These are phyloP conservation scores for Hebeloma cylindrosporum DNA, from an alignment of 768 basidiomycete species.

Conservation along the genomic window DNA sequence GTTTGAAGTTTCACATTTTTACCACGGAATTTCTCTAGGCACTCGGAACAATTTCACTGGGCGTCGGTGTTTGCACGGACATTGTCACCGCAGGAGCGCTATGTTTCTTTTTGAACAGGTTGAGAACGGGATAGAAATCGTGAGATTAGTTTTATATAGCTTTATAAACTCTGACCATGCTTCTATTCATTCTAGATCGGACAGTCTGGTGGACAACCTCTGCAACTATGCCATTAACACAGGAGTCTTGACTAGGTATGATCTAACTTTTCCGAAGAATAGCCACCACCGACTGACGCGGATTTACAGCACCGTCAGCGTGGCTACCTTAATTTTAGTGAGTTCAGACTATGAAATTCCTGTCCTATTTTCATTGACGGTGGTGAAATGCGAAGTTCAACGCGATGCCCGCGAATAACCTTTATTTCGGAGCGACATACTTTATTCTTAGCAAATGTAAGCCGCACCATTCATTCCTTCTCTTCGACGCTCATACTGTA, in stretches of 20 bases:
- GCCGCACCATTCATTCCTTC: slow-evolving; percentile 22
- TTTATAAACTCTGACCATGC: too few relatives aligned
- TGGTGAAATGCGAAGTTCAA: slow-evolving; percentile 47
- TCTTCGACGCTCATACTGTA: background rate
- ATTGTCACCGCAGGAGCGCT: slow-evolving; percentile 56
- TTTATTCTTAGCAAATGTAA: slow-evolving; percentile 67
- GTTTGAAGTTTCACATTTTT: background rate
- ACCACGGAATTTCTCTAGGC: slow-evolving; percentile 28
- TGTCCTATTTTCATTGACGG: background rate
- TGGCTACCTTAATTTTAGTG: slow-evolving; percentile 57
- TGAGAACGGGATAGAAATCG: slow-evolving; percentile 55
- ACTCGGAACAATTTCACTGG: slow-evolving; percentile 53
- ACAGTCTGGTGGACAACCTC: slow-evolving; percentile 58
- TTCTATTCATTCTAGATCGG: too few relatives aligned
- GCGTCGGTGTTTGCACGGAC: slow-evolving; percentile 55
- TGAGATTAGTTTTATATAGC: slow-evolving; percentile 25
- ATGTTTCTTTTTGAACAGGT: slow-evolving; percentile 56
- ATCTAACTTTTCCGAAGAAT: background rate
- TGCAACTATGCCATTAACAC: slow-evolving; percentile 66
- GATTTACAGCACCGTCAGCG: slow-evolving; percentile 39
- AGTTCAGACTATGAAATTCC: slow-evolving; percentile 17
- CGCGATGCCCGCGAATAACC: slow-evolving; percentile 48
- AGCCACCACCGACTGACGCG: background rate
- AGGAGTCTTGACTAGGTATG: slow-evolving; percentile 59
- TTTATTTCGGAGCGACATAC: slow-evolving; percentile 61